phyloP scores from a whole-genome alignment of 2,329 filamentous ascomycete genomes.

The Pseudogymnoascus sp. region DNA sequence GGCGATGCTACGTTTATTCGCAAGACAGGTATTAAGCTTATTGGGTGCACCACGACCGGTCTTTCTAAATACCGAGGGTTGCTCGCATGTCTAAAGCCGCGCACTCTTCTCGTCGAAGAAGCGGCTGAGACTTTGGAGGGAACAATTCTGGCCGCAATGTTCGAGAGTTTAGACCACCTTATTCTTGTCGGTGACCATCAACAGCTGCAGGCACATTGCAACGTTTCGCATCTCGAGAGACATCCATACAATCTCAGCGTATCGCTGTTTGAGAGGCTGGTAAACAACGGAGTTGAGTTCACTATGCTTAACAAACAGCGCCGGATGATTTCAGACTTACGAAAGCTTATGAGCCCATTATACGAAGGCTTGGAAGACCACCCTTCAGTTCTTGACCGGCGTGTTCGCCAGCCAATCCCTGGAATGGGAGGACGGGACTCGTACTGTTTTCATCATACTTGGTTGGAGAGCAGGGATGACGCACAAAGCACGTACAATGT shows the following conservation, averaged over 20 bases:
- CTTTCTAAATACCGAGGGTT: slow-evolving; percentile 60
- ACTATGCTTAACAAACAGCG: slow-evolving; percentile 50
- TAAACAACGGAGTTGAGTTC: slow-evolving; percentile 48
- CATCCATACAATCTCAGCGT: slow-evolving; percentile 52
- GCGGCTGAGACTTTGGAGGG: slow-evolving; percentile 52
- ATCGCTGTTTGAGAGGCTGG: slow-evolving; percentile 61
- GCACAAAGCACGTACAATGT: slow-evolving; percentile 61
- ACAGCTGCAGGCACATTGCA: slow-evolving; percentile 55
- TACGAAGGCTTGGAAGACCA: slow-evolving; percentile 53
- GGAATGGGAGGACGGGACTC: slow-evolving; percentile 55
- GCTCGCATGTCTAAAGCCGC: slow-evolving; percentile 51
- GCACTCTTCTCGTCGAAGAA: slow-evolving; percentile 59
- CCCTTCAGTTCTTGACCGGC: slow-evolving; percentile 41
- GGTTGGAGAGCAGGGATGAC: slow-evolving; percentile 54
- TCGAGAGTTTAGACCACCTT: slow-evolving; percentile 54
- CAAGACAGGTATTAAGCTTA: slow-evolving; percentile 46
- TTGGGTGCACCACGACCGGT: slow-evolving; percentile 53
- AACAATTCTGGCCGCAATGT: slow-evolving; percentile 49
- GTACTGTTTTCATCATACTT: slow-evolving; percentile 57
- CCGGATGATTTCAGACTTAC: slow-evolving; percentile 62
- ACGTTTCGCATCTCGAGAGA: slow-evolving; percentile 44
- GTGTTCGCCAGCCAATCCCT: slow-evolving; percentile 45
- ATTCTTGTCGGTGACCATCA: slow-evolving; percentile 63
- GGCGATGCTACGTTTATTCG: slow-evolving; percentile 37
- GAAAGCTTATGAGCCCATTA: slow-evolving; percentile 47